These are phyloP conservation scores for Aspergillus sp. DNA, from an alignment of 2,329 filamentous ascomycete species.

Conservation along the genomic window DNA sequence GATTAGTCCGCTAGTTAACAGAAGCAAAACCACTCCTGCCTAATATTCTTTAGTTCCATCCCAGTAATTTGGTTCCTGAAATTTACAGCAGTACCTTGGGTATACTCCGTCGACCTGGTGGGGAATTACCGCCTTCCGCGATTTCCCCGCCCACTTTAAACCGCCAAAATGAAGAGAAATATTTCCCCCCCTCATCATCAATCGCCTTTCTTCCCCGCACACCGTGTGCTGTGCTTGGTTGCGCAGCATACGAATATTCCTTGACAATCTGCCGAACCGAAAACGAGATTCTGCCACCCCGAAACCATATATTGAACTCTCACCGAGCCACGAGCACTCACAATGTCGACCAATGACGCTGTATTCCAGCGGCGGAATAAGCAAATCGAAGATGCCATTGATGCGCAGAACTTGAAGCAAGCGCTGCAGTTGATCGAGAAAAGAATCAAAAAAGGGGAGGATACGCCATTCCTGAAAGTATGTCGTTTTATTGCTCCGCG, in stretches of 20 bases:
- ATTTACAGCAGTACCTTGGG: neutral
- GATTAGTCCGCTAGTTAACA: too few species aligned
- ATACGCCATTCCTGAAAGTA: constrained; percentile 43
- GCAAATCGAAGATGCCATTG: constrained; percentile 51
- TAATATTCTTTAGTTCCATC: neutral
- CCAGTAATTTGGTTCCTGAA: neutral
- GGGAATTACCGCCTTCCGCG: constrained; percentile 23
- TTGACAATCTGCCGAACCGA: neutral
- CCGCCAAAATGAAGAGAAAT: constrained; percentile 13
- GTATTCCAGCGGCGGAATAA: constrained; percentile 48
- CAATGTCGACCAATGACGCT: constrained; percentile 34
- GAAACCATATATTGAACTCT: neutral
- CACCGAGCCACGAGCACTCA: neutral
- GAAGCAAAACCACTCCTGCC: too few species aligned
- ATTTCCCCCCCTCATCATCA: constrained; percentile 17
- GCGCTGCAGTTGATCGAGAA: constrained; percentile 52
- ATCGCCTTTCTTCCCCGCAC: constrained; percentile 15
- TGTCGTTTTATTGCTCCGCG: constrained; percentile 8
- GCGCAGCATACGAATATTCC: constrained; percentile 21
- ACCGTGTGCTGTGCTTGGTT: constrained; percentile 25
- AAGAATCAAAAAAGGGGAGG: constrained; percentile 56
- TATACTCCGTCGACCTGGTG: neutral
- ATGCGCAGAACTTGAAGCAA: constrained; percentile 50
- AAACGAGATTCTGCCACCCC: neutral
- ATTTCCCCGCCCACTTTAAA: constrained; percentile 15